These are phyloP conservation scores for Sicyos baderoa DNA, from an alignment of 306 rosid species.

Conservation along the genomic window DNA sequence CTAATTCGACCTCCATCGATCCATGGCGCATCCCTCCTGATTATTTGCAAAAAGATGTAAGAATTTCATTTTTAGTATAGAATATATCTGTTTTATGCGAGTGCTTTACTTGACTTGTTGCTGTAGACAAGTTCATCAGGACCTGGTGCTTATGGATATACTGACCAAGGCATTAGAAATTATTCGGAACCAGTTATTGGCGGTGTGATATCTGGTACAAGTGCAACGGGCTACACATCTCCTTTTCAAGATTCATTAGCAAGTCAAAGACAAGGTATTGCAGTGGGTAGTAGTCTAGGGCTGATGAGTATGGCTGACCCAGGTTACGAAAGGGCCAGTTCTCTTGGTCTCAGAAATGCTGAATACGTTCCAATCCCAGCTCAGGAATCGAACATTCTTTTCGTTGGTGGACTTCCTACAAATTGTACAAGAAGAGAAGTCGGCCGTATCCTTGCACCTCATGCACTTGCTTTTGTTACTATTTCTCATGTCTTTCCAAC, in stretches of 20 bases:
- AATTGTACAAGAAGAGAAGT: conserved; percentile 89
- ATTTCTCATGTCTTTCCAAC: neutral
- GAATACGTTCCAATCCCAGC: conserved; percentile 26
- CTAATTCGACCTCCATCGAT: conserved; percentile 25
- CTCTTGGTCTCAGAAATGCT: conserved; percentile 24
- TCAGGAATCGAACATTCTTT: conserved; percentile 55
- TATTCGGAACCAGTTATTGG: conserved; percentile 30
- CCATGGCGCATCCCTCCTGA: conserved; percentile 32
- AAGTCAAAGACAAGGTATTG: conserved; percentile 30
- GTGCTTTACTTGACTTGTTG: conserved; percentile 10
- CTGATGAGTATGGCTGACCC: conserved; percentile 24
- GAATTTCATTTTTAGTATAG: conserved; percentile 8
- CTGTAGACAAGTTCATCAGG: conserved; percentile 38
- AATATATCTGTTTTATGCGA: neutral
- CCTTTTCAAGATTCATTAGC: conserved; percentile 26
- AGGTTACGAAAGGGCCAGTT: conserved; percentile 32
- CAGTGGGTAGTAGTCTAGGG: conserved; percentile 26
- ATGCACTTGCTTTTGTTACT: neutral
- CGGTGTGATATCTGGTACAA: conserved; percentile 21
- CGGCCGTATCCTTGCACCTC: conserved; percentile 58
- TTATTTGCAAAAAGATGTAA: conserved; percentile 43
- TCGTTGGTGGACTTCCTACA: conserved; percentile 62
- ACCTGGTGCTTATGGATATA: conserved; percentile 32
- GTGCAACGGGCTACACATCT: conserved; percentile 30
- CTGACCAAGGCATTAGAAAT: conserved; percentile 31